Conservation (phyloP, 306 rosid species). For the Vicia sativa region DNA sequence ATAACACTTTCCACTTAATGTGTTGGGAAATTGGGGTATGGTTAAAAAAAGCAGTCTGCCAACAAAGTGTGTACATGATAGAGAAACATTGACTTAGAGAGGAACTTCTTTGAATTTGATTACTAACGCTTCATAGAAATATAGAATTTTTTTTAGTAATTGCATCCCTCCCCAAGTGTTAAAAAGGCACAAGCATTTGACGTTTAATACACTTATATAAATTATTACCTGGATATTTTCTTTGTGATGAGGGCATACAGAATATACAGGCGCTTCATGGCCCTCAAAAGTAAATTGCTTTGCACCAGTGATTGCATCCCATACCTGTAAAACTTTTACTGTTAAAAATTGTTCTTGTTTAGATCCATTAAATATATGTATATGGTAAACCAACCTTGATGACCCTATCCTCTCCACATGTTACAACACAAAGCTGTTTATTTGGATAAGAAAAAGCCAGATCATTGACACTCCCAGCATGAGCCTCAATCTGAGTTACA, state of each 20-base stretch:
- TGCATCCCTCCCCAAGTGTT: background rate
- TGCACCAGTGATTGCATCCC: slow-evolving; percentile 90
- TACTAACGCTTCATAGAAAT: background rate
- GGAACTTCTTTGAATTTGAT: slow-evolving; percentile 22
- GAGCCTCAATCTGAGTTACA: slow-evolving; percentile 87
- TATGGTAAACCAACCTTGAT: slow-evolving; percentile 75
- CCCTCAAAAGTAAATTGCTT: slow-evolving; percentile 87
- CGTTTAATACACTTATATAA: background rate
- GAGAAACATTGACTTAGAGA: background rate
- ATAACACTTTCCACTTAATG: slow-evolving; percentile 1
- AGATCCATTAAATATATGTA: slow-evolving; percentile 33
- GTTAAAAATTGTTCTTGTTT: slow-evolving; percentile 35
- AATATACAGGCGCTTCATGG: slow-evolving; percentile 91
- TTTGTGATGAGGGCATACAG: slow-evolving; percentile 97
- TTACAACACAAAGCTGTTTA: slow-evolving; percentile 88
- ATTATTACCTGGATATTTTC: slow-evolving; percentile 88
- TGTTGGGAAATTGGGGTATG: background rate
- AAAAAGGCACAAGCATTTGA: too few relatives aligned
- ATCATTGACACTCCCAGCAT: slow-evolving; percentile 94
- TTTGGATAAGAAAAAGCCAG: slow-evolving; percentile 96
- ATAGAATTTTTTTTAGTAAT: background rate
- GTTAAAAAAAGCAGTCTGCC: slow-evolving; percentile 10
- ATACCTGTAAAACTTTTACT: slow-evolving; percentile 64
- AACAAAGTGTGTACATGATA: background rate
- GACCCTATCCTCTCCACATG: slow-evolving; percentile 97